Evolutionary conservation across 2,329 filamentous ascomycete species (phyloP), one percentile per base, ranked within the genome.

Genomic region (Dendryphion nanum): DNA sequence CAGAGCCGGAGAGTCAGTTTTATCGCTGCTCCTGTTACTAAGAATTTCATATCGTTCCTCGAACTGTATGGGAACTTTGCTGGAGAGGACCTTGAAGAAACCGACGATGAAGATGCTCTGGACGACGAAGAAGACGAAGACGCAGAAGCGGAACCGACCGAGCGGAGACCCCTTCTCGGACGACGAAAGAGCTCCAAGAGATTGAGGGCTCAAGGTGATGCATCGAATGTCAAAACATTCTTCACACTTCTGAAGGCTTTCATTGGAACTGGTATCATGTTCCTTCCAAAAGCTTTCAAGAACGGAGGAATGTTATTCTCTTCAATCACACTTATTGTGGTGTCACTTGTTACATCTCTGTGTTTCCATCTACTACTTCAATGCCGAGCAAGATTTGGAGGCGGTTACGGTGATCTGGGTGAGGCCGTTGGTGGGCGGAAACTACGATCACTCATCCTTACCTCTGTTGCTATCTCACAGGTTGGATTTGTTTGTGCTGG

Each of bases 211-310:
- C 69, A 76, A 23, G 83, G 82, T 15, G 81, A 85, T 52, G 83
- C 85, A 2, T 76, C 77, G 36, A 83, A 78, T n/a, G 67, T 76
- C 26, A 85, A 86, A 67, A 83, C 85, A 0, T 89, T 89, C 65
- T 88, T 89, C 61, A 89, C 85, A 0, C 71, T 89, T 7, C 70
- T 89, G 35, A 89, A 89, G 62, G 85, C 85, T 1, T 89, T 89
- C 53, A 78, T 89, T 37, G 85, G 85, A 33, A 89, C 85, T 0
- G 85, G 85, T 44, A 89, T 89, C 61, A 87, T 89, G 81, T 89
- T 89, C 56, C 63, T 89, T 30, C 85, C 85, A 32, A 89, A 87
- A 57, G 85, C 85, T 0, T 89, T 89, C 66, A 79, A 80, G 55
- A 89, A 89, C 48, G 85, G 85, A 23, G 85, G 85, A 17, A 82